Base-by-base conservation (phyloP, 179 eudicot species). In the Silene noctiflora region DNA sequence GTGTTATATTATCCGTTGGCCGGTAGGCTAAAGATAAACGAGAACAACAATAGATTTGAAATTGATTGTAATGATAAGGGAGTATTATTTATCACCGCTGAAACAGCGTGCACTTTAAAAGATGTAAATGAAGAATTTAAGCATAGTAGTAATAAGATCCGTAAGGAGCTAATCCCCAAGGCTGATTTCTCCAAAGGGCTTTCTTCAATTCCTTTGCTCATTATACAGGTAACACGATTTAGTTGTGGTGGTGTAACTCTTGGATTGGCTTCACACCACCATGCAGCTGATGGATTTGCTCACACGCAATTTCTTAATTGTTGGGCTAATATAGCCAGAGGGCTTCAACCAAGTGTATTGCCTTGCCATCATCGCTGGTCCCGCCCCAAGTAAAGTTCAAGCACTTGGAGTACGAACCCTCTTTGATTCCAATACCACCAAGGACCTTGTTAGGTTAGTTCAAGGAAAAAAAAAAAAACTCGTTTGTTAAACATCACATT, bases 281-380 rank as follows among this genome's bases (percentile, higher is more conserved):
- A 86, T 48, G 91, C 71, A 6, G 88, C 88, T 0, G 97, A 90
- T 51, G 97, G 97, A 42, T 78, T 81, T 67, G 84, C 91, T 1
- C 85, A 86, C 19, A 83, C 81, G 33, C 89, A 87, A 76, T 90
- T 90, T 79, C 74, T 87, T 53, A 87, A 87, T 82, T 81, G 89
- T 7, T 90, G 92, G 92, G 83, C 92, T 0, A 91, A 87, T 35
- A 78, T 88, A 76, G 92, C 94, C 25, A 88, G 91, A 21, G 97
- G 97, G 5, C 87, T 92, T 6, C 88, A 84, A 77, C 66, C 87
- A 65, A 75, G 85, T 42, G 22, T 88, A 74, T 81, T 88, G 2
- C 97, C 94, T 0, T 82, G 29, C 10, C 77, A 73, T 73, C 42
- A 74, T 46, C 46, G 77, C 69, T 60, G 44, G 3, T 62, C 16